These are phyloP conservation scores for Talaromyces marneffei DNA, from an alignment of 2,329 filamentous ascomycete genomes.

Conservation along the genomic window DNA sequence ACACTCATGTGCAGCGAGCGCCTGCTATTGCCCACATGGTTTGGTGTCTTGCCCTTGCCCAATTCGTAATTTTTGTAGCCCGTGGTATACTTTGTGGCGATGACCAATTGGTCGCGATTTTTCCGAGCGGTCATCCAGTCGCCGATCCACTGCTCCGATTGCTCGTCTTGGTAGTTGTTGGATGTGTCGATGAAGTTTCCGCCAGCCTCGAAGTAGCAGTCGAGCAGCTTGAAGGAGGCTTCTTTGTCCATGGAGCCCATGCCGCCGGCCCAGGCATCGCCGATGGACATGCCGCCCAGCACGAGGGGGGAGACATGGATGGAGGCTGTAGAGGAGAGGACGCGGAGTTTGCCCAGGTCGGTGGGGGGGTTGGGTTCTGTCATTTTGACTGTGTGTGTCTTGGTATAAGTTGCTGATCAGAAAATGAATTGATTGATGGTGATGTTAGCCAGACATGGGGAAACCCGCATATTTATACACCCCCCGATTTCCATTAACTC, in stretches of 20 bases:
- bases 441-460: not conserved
- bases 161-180: slow-evolving; percentile 62
- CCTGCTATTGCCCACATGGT: slow-evolving; percentile 42
- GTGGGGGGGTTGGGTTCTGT: slow-evolving; percentile 43
- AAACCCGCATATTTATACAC: not conserved
- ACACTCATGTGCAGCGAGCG: slow-evolving; percentile 41
- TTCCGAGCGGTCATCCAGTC: slow-evolving; percentile 63
- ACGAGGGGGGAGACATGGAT: slow-evolving; percentile 62
- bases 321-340: slow-evolving; percentile 60
- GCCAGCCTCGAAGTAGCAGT: slow-evolving; percentile 59
- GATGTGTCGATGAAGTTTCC: slow-evolving; percentile 71
- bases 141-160: slow-evolving; percentile 62
- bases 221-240: slow-evolving; percentile 58
- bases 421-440: not conserved
- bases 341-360: slow-evolving; percentile 58
- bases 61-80: slow-evolving; percentile 44
- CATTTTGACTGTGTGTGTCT: not conserved
- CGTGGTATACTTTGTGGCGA: slow-evolving; percentile 65
- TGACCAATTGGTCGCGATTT: slow-evolving; percentile 63
- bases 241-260: slow-evolving; percentile 63
- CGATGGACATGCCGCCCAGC: slow-evolving; percentile 36
- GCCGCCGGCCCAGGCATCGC: slow-evolving; percentile 39
- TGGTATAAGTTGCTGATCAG: not conserved
- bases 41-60: slow-evolving; percentile 37
- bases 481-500: not conserved